phyloP scores from a whole-genome alignment of 2,329 filamentous ascomycete genomes.

The Talaromyces funiculosus region DNA sequence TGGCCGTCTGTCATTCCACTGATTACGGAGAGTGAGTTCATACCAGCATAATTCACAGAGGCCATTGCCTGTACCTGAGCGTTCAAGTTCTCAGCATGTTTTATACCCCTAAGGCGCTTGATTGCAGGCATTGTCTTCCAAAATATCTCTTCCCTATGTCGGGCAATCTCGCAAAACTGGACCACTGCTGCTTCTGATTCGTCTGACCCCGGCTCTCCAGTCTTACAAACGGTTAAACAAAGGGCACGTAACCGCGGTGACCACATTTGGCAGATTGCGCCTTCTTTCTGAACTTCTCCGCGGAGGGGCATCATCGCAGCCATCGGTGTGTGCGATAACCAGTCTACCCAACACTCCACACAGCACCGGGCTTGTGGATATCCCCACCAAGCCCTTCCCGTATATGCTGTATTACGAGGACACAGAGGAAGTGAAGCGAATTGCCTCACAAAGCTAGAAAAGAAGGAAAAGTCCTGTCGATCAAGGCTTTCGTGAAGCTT shows the following conservation, averaged over 20 bases:
- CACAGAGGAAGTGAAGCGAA: neutral
- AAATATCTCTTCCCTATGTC: neutral
- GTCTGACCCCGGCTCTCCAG: neutral
- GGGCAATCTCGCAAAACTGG: neutral
- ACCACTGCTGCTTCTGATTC: neutral
- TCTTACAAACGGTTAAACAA: neutral
- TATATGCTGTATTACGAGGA: neutral
- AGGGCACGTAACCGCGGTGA: neutral
- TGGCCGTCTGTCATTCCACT: neutral
- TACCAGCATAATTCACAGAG: neutral
- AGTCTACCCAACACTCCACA: neutral
- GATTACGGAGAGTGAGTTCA: neutral
- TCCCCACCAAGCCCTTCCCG: neutral
- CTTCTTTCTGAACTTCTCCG: neutral
- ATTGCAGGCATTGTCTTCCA: neutral
- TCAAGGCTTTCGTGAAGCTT: neutral
- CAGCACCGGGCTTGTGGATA: neutral
- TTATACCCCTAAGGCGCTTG: neutral
- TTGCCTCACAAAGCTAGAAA: neutral
- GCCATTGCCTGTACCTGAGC: neutral
- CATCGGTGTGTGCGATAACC: neutral
- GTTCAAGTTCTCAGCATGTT: neutral
- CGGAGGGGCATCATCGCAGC: neutral
- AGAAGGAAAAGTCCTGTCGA: neutral
- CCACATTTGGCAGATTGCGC: neutral